Base-by-base conservation (phyloP, 2,329 filamentous ascomycete species). In the Pseudogymnoascus sp. region DNA sequence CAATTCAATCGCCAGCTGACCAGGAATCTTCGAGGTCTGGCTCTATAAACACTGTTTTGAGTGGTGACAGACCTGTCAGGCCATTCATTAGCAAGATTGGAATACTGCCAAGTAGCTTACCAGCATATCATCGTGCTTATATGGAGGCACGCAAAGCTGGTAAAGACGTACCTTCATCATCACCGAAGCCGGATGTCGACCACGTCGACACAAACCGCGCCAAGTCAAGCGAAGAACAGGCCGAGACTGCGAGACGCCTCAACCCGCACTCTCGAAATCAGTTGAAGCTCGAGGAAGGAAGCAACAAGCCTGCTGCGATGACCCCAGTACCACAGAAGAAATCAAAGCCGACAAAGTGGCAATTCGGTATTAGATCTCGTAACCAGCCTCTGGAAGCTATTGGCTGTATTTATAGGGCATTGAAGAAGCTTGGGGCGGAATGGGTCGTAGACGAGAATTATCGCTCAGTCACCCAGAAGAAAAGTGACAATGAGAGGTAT, bases 361-460 rank as follows among this genome's bases (percentile, higher is more conserved):
- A 99, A 73, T 99, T 99, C 72, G 94, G 94, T 62, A 99, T 99
- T 65, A 85, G 94, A 37, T 96, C 91, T 52, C 86, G 94, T 58
- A 99, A 97, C 71, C 89, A 91, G 62, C 94, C 94, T 0, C 91
- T 92, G 69, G 94, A 99, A 74, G 94, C 94, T 0, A 88, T 99
- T 74, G 79, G 96, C 27, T 97, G 93, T 70, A 94, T 99, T 62
- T 97, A 97, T 79, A 92, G 93, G 73, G 92, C 94, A 0, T 79
- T 99, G 45, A 81, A 87, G 64, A 92, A 92, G 67, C 87, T 97
- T 70, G 92, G 91, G 33, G 94, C 92, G 10, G 87, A 92, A 59
- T 97, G 95, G 88, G 86, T 96, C 3, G 78, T 82, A 0, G 85
- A 87, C 55, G 84, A 87, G 65, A 81, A 84, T 66, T 82, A 55